Evolutionary conservation across 148 eudicot species (phyloP), one percentile per base, ranked within the genome.

Genomic region (Hydrangea macrophylla): DNA sequence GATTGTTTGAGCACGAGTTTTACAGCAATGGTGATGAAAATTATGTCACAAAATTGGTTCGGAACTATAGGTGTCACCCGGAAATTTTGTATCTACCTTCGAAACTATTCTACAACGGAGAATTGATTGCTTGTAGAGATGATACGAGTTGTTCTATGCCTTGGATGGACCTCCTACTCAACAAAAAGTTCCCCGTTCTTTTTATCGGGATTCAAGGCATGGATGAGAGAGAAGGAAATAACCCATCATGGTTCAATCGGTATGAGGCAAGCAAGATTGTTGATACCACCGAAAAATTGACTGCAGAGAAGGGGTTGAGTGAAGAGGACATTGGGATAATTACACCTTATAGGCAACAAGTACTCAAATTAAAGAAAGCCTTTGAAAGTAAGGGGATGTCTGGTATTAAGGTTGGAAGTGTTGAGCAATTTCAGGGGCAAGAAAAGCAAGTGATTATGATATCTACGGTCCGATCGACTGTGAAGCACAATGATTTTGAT

Each of bases 221-320:
- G 67, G 99, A 90, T 77, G 97, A 94, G 76, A 79, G 99, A 72
- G 97, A 94, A 80, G 99, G 99, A 55, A 83, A 70, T 75, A 94
- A 90, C 56, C 99, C 99, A 0, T 94, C 99, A 26, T 94, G 99
- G 99, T 94, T 94, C 70, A 94, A 94, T 45, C 83, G 99, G n/a
- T 85, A 82, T 15, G 99, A 94, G 73, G 96, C 88, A 27, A 94
- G 99, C 86, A 83, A 84, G 78, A 88, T 87, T 3, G 93, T 84
- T 35, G 93, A 94, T 70, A 77, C 81, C 10, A 81, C 89, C 9
- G 67, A 64, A 42, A 68, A 84, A 62, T 80, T 94, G 68, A 70
- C 69, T 7, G 83, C 40, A 7, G 39, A 58, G 51, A 60, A 76
- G 11, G 83, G 76, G 13, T 45, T 90, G 17, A 39, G 59, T 30